Evolutionary conservation across 2,329 filamentous ascomycete species (phyloP).

Genomic region (Orbilia oligospora): DNA sequence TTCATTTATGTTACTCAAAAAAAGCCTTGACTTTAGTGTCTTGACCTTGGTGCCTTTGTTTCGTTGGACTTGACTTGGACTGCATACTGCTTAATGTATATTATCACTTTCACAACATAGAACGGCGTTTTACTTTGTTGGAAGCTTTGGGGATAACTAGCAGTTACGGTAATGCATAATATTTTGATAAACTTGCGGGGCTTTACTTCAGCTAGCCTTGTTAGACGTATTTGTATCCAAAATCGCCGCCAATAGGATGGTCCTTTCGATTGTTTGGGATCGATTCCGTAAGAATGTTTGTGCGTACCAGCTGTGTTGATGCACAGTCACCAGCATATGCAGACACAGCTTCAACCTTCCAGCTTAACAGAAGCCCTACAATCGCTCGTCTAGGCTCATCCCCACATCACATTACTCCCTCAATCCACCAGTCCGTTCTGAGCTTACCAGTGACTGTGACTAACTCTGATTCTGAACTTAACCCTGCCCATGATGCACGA

Average conservation of each 20-base stretch:
- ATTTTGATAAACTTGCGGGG: neutral
- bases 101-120: conserved; percentile 15
- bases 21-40: neutral
- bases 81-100: conserved; percentile 10
- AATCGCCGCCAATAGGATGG: too few species aligned
- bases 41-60: neutral
- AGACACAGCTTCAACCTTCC: too few species aligned
- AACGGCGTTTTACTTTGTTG: conserved; percentile 15
- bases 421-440: too few species aligned
- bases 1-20: neutral
- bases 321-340: neutral
- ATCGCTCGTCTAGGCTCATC: too few species aligned
- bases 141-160: conserved; percentile 10
- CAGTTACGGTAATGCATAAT: conserved; percentile 15
- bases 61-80: neutral
- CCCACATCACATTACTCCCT: too few species aligned
- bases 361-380: too few species aligned
- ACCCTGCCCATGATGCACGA: conserved; percentile 30
- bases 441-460: too few species aligned
- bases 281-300: neutral
- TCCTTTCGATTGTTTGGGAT: too few species aligned
- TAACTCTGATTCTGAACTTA: neutral
- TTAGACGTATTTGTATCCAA: neutral
- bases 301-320: neutral
- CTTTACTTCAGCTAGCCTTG: neutral